Base-by-base conservation (phyloP, 176 grass and related monocot genomes). In the Guadua angustifolia region DNA sequence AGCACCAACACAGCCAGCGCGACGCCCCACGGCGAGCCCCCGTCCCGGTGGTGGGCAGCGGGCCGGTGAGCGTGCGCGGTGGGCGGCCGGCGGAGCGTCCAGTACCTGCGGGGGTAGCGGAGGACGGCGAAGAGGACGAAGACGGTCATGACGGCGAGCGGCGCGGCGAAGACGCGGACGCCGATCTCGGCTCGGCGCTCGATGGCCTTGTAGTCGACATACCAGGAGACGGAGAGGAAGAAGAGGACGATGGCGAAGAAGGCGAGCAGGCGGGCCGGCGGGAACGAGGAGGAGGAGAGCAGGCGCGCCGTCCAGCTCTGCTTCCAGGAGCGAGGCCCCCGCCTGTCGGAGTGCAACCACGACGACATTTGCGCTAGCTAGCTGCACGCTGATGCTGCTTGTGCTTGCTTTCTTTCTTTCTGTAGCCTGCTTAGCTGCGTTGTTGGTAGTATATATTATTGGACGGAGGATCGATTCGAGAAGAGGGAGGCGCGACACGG, bases 161-260 rank as follows among this genome's bases (percentile, higher is more conserved):
- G 89, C 32, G 83, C 51, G 38, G 86, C 59, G 84, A 97, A 86
- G 78, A 94, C 71, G 17, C 79, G 89, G 3, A 79, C 72, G 4
- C 90, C 78, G 62, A 79, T 80, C 79, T 93, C 87, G 10, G 69
- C 86, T 32, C 90, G 90, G 32, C 80, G 88, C 66, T 93, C 72
- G 1, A 94, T 33, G 14, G 74, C 78, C 69, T 85, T 88, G 86
- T 94, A 94, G 57, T 97, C 82, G 7, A 91, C 84, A 64, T 91
- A 84, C 55, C 77, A 91, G 38, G 95, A 98, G 70, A 90, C 46
- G 10, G 65, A 86, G 53, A 95, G 75, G 87, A 98, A 93, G 85
- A 91, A 94, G 60, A 93, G 32, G 65, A 98, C 87, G 80, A 98
- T 98, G 82, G 90, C 82, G 69, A 93, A 98, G 85, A 98, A 80